These are phyloP conservation scores for Climacium dendroides DNA, from an alignment of 225 moss, liverwort and hornwort genomes.

Conservation along the genomic window DNA sequence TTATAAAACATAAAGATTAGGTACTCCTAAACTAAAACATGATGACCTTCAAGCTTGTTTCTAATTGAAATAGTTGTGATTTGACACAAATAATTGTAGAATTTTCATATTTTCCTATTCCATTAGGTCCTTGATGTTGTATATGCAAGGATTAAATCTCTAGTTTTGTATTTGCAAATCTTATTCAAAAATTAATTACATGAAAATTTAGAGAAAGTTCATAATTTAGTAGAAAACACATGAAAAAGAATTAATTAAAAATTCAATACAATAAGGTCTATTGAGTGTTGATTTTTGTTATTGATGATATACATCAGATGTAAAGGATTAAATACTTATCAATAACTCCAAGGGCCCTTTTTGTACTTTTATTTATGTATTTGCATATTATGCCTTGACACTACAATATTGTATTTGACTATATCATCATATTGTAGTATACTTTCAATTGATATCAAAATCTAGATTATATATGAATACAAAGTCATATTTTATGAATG, in stretches of 20 bases:
- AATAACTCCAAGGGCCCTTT: fast-evolving
- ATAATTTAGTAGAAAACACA: fast-evolving
- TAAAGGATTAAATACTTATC: neutral
- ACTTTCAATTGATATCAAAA: neutral
- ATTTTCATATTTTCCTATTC: neutral
- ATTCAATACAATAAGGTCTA: neutral
- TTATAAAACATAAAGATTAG: neutral
- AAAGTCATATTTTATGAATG: neutral
- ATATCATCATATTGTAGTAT: no score
- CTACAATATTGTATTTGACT: neutral
- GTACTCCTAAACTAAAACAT: neutral
- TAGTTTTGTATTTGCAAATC: neutral
- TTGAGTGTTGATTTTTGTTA: neutral
- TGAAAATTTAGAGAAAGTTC: neutral
- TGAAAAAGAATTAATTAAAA: neutral
- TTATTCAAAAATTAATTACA: neutral
- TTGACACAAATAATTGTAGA: neutral
- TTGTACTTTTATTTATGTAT: neutral
- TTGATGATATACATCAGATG: neutral
- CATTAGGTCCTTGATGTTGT: neutral
- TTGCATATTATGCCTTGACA: fast-evolving
- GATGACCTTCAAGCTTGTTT: neutral
- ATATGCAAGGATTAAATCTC: neutral
- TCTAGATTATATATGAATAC: neutral
- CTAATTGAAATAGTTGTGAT: neutral